Conservation (phyloP, 768 basidiomycete genomes). For the Suillus variegatus region DNA sequence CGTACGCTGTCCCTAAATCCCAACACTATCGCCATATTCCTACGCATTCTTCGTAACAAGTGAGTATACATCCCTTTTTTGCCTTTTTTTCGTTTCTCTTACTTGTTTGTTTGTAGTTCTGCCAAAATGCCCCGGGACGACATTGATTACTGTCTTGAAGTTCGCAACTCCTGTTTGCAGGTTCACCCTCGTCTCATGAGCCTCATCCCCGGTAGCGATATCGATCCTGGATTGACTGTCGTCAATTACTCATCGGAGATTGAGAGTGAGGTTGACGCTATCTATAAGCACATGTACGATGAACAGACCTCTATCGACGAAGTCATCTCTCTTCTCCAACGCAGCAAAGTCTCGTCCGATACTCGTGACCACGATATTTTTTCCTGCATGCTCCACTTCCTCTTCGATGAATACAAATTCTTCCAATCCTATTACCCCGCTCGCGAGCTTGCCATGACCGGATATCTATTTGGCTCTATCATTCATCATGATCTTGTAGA, state of each 20-base stretch:
- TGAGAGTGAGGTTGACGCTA: constrained; percentile 89
- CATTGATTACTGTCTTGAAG: constrained; percentile 84
- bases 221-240: constrained; percentile 89
- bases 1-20: constrained; percentile 88
- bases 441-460: constrained; percentile 94
- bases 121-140: constrained; percentile 75
- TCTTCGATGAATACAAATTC: constrained; percentile 99
- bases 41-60: constrained; percentile 86
- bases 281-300: constrained; percentile 98
- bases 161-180: constrained; percentile 90
- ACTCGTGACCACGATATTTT: constrained; percentile 92
- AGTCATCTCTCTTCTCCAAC: constrained; percentile 85
- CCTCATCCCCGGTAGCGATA: constrained; percentile 80
- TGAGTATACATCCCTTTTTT: constrained; percentile 36
- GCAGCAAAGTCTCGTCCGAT: constrained; percentile 80
- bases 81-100: not conserved
- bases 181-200: constrained; percentile 97
- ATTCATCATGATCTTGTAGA: constrained; percentile 94
- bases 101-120: constrained; percentile 46
- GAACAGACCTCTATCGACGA: constrained; percentile 94
- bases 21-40: constrained; percentile 87
- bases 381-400: constrained; percentile 99
- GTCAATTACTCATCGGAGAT: constrained; percentile 87
- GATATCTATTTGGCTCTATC: constrained; percentile 92
- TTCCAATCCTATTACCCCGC: constrained; percentile 96